These are phyloP conservation scores for Gyromitra esculenta DNA, from an alignment of 2,329 filamentous ascomycete species.

Conservation along the genomic window DNA sequence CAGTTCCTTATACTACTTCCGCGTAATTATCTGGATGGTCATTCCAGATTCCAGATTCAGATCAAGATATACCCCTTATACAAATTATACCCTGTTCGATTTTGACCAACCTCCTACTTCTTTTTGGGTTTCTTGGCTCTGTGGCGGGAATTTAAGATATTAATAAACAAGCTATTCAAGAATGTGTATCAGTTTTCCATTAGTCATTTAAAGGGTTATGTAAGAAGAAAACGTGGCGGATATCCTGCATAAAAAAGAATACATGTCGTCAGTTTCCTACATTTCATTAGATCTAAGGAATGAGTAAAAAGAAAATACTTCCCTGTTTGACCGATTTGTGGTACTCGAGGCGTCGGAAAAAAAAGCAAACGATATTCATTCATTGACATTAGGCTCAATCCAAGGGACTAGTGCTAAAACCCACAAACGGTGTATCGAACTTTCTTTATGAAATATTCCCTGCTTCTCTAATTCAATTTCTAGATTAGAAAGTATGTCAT, in stretches of 20 bases:
- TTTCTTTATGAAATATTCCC: background rate
- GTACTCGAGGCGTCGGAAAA: background rate
- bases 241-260: background rate
- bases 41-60: background rate
- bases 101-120: too few species aligned
- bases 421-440: background rate
- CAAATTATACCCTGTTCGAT: background rate
- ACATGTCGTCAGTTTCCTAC: too few species aligned
- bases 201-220: background rate
- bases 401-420: background rate
- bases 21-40: background rate
- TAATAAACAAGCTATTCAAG: background rate
- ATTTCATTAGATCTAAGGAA: background rate
- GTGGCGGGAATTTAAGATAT: slow-evolving; percentile 1
- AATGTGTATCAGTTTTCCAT: background rate
- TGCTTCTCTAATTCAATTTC: background rate
- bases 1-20: background rate
- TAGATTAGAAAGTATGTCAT: background rate
- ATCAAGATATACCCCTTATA: background rate
- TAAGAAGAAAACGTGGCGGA: background rate
- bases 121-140: background rate
- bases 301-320: background rate
- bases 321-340: background rate
- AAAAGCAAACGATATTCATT: background rate
- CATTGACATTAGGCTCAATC: background rate